These are phyloP conservation scores for Spergularia bocconei DNA, from an alignment of 148 eudicot species.

Conservation along the genomic window DNA sequence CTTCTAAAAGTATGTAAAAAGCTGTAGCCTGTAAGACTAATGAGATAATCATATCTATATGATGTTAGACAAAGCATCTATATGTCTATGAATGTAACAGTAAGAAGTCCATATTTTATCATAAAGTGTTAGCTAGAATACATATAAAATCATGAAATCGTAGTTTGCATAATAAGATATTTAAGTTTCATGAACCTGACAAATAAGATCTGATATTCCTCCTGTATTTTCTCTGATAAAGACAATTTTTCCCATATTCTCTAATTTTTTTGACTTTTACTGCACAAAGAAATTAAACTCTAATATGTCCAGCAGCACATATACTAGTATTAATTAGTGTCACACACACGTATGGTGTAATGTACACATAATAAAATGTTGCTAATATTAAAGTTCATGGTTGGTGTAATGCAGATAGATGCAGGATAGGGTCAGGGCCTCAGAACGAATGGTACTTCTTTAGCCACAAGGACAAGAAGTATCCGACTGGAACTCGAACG, in stretches of 20 bases:
- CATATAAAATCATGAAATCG: not conserved
- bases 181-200: not conserved
- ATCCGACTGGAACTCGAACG: slow-evolving; percentile 88
- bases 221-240: slow-evolving; percentile 1
- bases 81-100: not conserved
- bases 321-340: too few species aligned
- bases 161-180: not conserved
- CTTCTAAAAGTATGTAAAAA: not conserved
- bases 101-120: not conserved
- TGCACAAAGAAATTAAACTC: not conserved
- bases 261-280: not conserved
- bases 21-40: not conserved
- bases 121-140: not conserved
- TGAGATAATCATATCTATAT: not conserved
- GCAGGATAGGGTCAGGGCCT: slow-evolving; percentile 84
- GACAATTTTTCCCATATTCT: not conserved
- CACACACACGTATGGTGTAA: not conserved
- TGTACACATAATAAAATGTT: not conserved
- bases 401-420: slow-evolving; percentile 51
- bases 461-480: slow-evolving; percentile 95
- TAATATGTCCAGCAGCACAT: too few species aligned
- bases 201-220: slow-evolving; percentile 10
- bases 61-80: not conserved
- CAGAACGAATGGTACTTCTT: slow-evolving; percentile 93
- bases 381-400: too few species aligned